Conservation (phyloP, 306 rosid species). For the Astragalus membranaceus region DNA sequence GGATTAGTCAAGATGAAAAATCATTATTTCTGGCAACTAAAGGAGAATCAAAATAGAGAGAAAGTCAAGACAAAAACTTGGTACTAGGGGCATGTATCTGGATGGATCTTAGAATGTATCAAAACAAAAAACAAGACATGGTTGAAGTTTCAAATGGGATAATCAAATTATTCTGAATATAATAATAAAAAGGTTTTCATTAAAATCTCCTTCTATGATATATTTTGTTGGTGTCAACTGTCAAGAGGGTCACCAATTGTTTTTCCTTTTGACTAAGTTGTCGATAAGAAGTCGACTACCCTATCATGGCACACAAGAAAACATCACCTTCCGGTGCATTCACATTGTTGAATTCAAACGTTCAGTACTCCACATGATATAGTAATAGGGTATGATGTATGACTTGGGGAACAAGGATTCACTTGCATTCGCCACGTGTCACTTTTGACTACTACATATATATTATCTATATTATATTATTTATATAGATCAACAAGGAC, state of each 20-base stretch:
- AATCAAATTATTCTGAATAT: background rate
- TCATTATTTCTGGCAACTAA: background rate
- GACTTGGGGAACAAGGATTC: constrained; percentile 16
- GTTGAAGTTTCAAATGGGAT: constrained; percentile 3
- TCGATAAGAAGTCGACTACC: background rate
- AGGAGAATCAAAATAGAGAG: background rate
- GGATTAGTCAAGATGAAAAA: constrained; percentile 3
- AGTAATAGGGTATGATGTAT: background rate
- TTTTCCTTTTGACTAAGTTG: background rate
- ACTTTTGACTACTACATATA: no score
- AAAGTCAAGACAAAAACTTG: background rate
- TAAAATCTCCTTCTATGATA: background rate
- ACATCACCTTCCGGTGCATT: background rate
- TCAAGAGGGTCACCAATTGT: background rate
- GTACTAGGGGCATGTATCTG: constrained; percentile 10
- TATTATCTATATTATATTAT: no score
- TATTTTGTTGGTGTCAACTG: background rate
- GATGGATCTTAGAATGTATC: background rate
- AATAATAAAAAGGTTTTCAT: background rate
- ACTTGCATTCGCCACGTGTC: background rate
- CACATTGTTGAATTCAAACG: constrained; percentile 1
- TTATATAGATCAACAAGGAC: no score
- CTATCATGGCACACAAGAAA: background rate
- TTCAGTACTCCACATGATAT: background rate
- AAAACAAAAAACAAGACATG: background rate